A percentile compares a stretch with the other conserved stretches of the same genome.
Conservation (phyloP, 192 early-diverging fungal species). For the Linnemannia elongata region DNA sequence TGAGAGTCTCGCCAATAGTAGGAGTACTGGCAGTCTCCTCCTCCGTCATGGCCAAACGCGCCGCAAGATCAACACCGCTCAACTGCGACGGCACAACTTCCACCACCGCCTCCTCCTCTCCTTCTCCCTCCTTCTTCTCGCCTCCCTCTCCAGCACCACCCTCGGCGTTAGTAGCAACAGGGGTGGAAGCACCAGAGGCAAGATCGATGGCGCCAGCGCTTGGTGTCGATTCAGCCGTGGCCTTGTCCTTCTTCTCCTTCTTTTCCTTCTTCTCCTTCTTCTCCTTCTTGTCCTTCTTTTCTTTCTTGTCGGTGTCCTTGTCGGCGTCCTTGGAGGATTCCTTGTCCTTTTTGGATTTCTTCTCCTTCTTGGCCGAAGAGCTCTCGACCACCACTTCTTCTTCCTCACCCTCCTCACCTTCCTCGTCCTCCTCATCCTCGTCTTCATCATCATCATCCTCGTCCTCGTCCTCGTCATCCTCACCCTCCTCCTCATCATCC, state of each 20-base stretch:
- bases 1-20: slow-evolving; percentile 57
- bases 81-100: slow-evolving; percentile 43
- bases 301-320: slow-evolving; percentile 19
- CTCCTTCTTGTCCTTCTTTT: slow-evolving; percentile 51
- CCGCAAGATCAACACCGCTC: slow-evolving; percentile 53
- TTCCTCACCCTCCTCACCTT: slow-evolving; percentile 28
- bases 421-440: slow-evolving; percentile 65
- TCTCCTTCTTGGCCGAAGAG: slow-evolving; percentile 14
- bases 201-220: slow-evolving; percentile 42
- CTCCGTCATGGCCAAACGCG: slow-evolving; percentile 55
- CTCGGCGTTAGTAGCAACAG: not conserved
- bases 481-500: slow-evolving; percentile 62
- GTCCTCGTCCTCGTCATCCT: slow-evolving; percentile 64
- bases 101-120: slow-evolving; percentile 6
- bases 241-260: slow-evolving; percentile 54
- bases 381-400: slow-evolving; percentile 24
- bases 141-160: not conserved
- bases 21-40: slow-evolving; percentile 58
- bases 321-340: slow-evolving; percentile 4
- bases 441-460: slow-evolving; percentile 59
- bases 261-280: slow-evolving; percentile 44
- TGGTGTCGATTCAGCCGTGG: slow-evolving; percentile 38
- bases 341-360: slow-evolving; percentile 41
- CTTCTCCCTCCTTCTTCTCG: not conserved
- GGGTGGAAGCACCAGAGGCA: not conserved